Conservation (phyloP, 495 filamentous ascomycete genomes). For the Staphylotrichum longicolle region DNA sequence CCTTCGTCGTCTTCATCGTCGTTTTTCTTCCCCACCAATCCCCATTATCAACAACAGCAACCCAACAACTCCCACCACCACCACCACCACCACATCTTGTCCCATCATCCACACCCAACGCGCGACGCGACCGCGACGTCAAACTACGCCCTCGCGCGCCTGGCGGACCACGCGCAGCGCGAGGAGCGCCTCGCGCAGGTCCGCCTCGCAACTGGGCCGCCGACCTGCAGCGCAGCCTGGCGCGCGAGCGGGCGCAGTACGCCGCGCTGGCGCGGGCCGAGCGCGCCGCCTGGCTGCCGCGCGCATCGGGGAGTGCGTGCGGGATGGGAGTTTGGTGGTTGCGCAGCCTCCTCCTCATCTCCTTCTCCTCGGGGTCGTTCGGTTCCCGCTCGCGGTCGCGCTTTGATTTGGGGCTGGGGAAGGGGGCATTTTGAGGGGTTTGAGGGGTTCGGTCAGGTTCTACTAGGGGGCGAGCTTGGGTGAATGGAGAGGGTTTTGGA, state of each 20-base stretch:
- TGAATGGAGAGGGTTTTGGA: too few relatives aligned
- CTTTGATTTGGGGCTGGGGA: too few relatives aligned
- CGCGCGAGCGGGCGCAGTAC: constrained; percentile 77
- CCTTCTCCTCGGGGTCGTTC: not conserved
- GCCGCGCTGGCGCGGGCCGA: constrained; percentile 68
- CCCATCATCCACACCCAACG: constrained; percentile 17
- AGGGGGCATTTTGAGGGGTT: too few relatives aligned
- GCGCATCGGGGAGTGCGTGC: constrained; percentile 67
- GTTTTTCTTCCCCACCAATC: not conserved
- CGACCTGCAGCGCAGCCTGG: constrained; percentile 79
- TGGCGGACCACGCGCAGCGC: constrained; percentile 67
- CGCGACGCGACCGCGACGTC: too few relatives aligned
- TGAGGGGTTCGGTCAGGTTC: too few relatives aligned
- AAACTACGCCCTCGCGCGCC: constrained; percentile 66
- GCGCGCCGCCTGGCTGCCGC: constrained; percentile 75
- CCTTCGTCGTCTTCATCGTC: not conserved
- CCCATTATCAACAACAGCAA: not conserved
- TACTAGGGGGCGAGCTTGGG: too few relatives aligned
- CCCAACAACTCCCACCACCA: constrained; percentile 14
- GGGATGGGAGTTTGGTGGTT: constrained; percentile 66
- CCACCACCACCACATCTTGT: constrained; percentile 29
- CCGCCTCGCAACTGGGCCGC: constrained; percentile 82
- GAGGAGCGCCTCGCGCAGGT: constrained; percentile 77
- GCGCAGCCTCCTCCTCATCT: not conserved
- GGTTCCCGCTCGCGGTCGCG: too few relatives aligned